Conservation (phyloP, 1,284 basidiomycete genomes). For the Schizophyllum commune region DNA sequence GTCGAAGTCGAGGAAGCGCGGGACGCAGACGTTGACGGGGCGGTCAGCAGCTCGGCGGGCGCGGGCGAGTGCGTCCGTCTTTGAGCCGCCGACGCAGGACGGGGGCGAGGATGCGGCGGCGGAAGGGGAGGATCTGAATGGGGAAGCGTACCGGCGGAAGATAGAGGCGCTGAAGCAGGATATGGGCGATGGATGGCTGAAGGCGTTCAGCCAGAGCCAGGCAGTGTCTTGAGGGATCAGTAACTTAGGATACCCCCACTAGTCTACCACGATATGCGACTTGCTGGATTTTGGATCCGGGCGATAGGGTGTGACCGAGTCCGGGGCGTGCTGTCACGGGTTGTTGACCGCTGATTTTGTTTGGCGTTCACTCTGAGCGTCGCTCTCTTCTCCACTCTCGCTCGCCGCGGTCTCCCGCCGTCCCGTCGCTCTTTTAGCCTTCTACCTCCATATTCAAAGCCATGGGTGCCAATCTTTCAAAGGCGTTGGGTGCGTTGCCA, state of each 20-base stretch:
- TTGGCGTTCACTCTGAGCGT: slow-evolving; percentile 10
- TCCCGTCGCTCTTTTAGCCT: slow-evolving; percentile 35
- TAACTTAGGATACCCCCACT: not conserved
- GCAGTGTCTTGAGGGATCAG: not conserved
- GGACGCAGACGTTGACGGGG: slow-evolving; percentile 24
- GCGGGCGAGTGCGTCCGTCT: slow-evolving; percentile 51
- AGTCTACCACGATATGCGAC: not conserved
- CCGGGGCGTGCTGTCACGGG: not conserved
- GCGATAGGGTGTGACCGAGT: not conserved
- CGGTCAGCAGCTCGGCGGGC: slow-evolving; percentile 40
- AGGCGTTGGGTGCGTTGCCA: slow-evolving; percentile 51
- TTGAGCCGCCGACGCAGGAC: slow-evolving; percentile 38
- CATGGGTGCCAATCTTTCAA: slow-evolving; percentile 76
- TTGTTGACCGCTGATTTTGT: not conserved
- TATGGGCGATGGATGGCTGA: slow-evolving; percentile 83
- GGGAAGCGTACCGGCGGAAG: slow-evolving; percentile 63
- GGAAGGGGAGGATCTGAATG: slow-evolving; percentile 32
- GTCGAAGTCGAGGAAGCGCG: slow-evolving; percentile 7
- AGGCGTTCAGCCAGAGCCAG: slow-evolving; percentile 66
- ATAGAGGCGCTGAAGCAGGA: slow-evolving; percentile 79
- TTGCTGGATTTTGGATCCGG: too few species aligned
- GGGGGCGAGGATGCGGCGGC: slow-evolving; percentile 21
- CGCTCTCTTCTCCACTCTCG: slow-evolving; percentile 16
- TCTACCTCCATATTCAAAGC: slow-evolving; percentile 17
- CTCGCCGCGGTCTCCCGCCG: slow-evolving; percentile 18